Conservation (phyloP, 2,329 filamentous ascomycete species). For the Diaporthe destruens region DNA sequence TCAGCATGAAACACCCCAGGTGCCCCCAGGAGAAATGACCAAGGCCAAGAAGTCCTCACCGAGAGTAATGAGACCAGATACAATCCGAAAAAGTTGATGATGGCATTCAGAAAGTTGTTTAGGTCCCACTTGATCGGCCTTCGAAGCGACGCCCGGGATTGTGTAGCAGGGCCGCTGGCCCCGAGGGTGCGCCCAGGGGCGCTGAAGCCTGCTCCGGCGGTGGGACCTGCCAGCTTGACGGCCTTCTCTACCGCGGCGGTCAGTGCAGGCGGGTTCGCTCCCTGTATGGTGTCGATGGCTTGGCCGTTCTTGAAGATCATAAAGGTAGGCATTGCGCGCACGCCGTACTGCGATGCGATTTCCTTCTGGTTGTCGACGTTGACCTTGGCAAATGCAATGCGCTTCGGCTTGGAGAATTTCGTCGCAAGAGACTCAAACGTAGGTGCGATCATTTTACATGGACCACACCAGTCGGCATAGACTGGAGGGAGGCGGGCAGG, state of each 20-base stretch:
- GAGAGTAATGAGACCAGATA: constrained; percentile 73
- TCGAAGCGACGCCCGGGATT: constrained; percentile 44
- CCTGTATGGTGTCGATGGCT: constrained; percentile 81
- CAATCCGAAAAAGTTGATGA: constrained; percentile 70
- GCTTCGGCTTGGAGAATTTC: constrained; percentile 83
- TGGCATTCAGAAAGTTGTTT: constrained; percentile 60
- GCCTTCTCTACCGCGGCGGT: constrained; percentile 81
- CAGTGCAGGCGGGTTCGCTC: constrained; percentile 83
- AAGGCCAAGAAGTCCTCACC: constrained; percentile 54
- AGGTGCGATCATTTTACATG: constrained; percentile 92
- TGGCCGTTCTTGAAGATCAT: constrained; percentile 85
- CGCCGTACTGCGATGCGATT: constrained; percentile 81
- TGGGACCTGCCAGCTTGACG: constrained; percentile 63
- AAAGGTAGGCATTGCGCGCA: constrained; percentile 94
- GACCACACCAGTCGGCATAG: constrained; percentile 95
- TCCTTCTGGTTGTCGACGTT: constrained; percentile 87
- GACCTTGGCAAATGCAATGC: constrained; percentile 91
- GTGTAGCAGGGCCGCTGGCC: constrained; percentile 49
- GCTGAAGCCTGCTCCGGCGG: constrained; percentile 62
- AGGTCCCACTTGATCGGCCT: constrained; percentile 51
- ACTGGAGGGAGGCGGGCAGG: constrained; percentile 63
- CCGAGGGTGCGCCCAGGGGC: constrained; percentile 71
- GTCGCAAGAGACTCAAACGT: constrained; percentile 86
- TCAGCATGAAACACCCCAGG: constrained; percentile 30
- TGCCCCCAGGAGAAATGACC: background rate